phyloP scores from a whole-genome alignment of 2,329 filamentous ascomycete genomes.

The Aureobasidium musti region DNA sequence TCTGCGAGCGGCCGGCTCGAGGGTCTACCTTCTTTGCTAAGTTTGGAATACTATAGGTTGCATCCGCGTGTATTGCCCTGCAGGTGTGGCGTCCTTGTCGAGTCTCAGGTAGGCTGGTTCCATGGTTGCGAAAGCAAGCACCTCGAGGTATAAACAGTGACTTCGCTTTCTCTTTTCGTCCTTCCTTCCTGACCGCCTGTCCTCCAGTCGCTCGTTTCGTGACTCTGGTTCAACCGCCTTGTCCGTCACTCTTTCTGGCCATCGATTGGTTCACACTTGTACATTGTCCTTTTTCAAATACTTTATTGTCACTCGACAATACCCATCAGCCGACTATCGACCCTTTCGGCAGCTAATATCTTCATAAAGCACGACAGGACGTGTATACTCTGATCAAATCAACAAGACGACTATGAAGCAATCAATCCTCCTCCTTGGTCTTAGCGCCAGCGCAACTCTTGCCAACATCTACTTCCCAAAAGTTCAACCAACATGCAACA shows the following conservation, averaged over 20 bases:
- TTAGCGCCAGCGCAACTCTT: slow-evolving; percentile 5
- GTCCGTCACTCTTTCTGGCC: background rate
- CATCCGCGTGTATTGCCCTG: slow-evolving; percentile 9
- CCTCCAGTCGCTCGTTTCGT: background rate
- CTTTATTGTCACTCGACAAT: background rate
- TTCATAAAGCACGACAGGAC: background rate
- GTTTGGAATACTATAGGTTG: background rate
- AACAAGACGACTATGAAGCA: slow-evolving; percentile 12
- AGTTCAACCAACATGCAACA: slow-evolving; percentile 50
- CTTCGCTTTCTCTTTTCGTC: background rate
- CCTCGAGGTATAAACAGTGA: slow-evolving; percentile 13
- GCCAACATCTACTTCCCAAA: slow-evolving; percentile 55
- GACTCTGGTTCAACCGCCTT: slow-evolving; percentile 1
- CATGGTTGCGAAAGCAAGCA: background rate
- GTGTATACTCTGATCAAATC: background rate
- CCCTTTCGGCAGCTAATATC: background rate
- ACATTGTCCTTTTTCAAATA: background rate
- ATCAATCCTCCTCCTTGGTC: slow-evolving; percentile 15
- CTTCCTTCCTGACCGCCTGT: slow-evolving; percentile 1
- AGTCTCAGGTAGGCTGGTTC: slow-evolving; percentile 17
- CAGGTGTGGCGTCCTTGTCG: slow-evolving; percentile 15
- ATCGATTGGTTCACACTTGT: background rate
- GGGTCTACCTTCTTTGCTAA: slow-evolving; percentile 6
- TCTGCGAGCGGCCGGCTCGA: slow-evolving; percentile 1
- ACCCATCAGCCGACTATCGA: background rate